Base-by-base conservation (phyloP, 2,329 filamentous ascomycete species). In the Talaromyces sp. region DNA sequence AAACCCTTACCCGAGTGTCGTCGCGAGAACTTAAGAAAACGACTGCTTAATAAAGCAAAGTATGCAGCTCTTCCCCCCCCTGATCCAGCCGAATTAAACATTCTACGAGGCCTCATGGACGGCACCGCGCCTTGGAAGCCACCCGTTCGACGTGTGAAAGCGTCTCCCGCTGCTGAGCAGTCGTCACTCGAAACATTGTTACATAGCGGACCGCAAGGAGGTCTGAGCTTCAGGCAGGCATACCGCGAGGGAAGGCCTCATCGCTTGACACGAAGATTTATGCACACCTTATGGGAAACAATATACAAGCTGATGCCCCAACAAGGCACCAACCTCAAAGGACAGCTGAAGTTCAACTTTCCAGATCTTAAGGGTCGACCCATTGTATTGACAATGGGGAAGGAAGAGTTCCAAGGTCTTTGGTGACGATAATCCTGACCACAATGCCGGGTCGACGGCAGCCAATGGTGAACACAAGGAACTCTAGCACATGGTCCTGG, bases 161-260 rank as follows among this genome's bases (percentile, higher is more conserved):
- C 28, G 10, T 28, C 58, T 19, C 54, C 60, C 5, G n/a, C 51
- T 13, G 8, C 33, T 41, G 21, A 36, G 35, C 15, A 25, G 11
- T 46, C 59, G 7, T 43, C 61, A 1, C 59, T 65, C 3, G 58
- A 69, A 40, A 64, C 66, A 17, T 68, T 75, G 41, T 58, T 77
- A 56, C 65, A 67, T 6, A 60, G 66, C 2, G 73, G 75, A 1
- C 74, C 75, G 6, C 63, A 69, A 46, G 74, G 74, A 58, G 68
- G 66, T 2, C 58, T 59, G 5, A 74, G 73, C 0, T 74, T 77
- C 46, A 61, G 60, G 5, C 52, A 62, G 22, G 28, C 33, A 28
- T 75, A 69, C 58, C 60, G 55, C 7, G 62, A 64, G 53, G 75
- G 74, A 7, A 70, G 75, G 35, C 75, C 75, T 13, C 75, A 77